Evolutionary conservation across 805 yeast species (phyloP), one percentile per base, ranked within the genome.

Genomic region (Schwanniomyces pseudopolymorphus): DNA sequence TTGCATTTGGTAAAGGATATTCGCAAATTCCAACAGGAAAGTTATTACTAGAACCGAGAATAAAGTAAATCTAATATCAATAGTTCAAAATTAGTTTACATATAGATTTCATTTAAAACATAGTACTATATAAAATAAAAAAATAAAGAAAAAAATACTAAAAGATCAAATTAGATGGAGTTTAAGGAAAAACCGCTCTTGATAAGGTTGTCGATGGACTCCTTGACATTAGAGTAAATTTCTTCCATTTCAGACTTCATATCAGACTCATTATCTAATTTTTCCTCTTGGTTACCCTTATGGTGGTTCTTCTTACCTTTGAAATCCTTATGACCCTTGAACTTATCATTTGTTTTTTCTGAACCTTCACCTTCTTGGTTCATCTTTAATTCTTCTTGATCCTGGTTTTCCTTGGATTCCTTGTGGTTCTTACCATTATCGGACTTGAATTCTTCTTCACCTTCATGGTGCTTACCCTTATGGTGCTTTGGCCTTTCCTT

Each of bases 41-140:
- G 17, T 64, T 85, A 45, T 64, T 87, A 14, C 64, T 86, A 35
- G 88, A 84, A 50, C 86, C 83, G 35, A 73, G 90, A 65, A 27
- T 49, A 17, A 45, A 46, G 31, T 57, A 52, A 33, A 10, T 16
- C n/a, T 9, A 4, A 33, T 6, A 17, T 5, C 36, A 3, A 33
- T 17, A 33, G 4, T 10, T n/a, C 4, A 19, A 10, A 4, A 19
- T 11, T 35, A 19, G 4, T 31, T 17, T n/a, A 10, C 7, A 35
- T 17, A 5, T 35, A 35, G 17, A 35, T 17, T 7, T n/a, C 36
- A 35, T 17, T 35, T 20, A 19, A 19, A 35, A 35, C n/a, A 17
- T 19, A 4, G 6, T 17, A 35, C 7, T 35, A 35, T 35, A 17
- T 6, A 5, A 35, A 3, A 9, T 6, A 35, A 35, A 35, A 11